Evolutionary conservation across 768 basidiomycete species (phyloP).

Genomic region (Solioccasus polychromus): DNA sequence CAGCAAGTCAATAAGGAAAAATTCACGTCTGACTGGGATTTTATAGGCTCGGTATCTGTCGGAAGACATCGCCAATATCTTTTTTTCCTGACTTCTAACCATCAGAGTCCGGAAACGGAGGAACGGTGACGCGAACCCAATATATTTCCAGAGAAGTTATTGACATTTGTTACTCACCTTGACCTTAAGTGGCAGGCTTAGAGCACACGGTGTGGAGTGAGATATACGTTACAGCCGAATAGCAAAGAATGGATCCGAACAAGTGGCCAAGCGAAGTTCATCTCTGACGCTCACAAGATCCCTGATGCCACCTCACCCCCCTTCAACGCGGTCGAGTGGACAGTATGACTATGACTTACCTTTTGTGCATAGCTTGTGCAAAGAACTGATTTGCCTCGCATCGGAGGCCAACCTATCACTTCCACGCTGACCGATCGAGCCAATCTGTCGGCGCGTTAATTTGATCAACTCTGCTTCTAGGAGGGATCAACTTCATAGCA

Average conservation of each 20-base stretch:
- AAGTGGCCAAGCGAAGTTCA: too few species aligned
- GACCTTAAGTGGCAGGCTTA: neutral
- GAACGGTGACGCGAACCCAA: slow-evolving; percentile 7
- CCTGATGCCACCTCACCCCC: too few species aligned
- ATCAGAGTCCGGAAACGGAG: neutral
- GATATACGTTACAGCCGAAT: neutral
- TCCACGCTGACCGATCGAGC: slow-evolving; percentile 3
- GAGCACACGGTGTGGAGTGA: slow-evolving; percentile 16
- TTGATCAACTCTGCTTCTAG: too few species aligned
- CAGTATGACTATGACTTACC: too few species aligned
- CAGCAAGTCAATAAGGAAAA: slow-evolving; percentile 15
- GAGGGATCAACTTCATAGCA: too few species aligned
- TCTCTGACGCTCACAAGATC: too few species aligned
- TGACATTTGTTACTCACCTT: slow-evolving; percentile 12
- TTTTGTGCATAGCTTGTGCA: neutral
- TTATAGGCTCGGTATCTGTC: slow-evolving; percentile 14
- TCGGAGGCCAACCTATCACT: too few species aligned
- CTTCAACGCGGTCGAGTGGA: too few species aligned
- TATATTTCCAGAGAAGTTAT: neutral
- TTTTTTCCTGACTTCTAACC: neutral
- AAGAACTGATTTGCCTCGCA: too few species aligned
- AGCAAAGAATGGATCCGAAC: too few species aligned
- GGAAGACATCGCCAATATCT: neutral
- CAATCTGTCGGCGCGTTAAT: neutral
- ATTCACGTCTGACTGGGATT: slow-evolving; percentile 5